Evolutionary conservation across 257 asterid species (phyloP), one percentile per base, ranked within the genome.

Genomic region (Przewalskia tangutica): DNA sequence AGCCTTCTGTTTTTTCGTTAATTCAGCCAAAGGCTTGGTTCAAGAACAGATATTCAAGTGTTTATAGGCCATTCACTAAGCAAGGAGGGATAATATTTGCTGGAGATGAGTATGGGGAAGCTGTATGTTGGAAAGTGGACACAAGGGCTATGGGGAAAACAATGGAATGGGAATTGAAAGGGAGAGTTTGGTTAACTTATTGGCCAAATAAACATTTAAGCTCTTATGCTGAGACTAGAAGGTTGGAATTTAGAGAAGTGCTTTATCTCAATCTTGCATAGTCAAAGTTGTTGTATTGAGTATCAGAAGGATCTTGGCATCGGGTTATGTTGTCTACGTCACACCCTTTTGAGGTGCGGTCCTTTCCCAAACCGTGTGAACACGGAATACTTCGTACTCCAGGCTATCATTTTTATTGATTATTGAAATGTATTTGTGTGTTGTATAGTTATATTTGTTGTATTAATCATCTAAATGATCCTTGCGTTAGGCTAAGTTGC

Each of bases 91-190:
- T 95, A 38, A 85, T 95, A 0, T 95, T 95, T 44, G 98, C 98
- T 0, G 93, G 97, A 0, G 98, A 95, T 68, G 97, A 93, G 86
- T 95, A 95, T 58, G 98, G 98, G 44, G 97, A 92, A 82, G 83
- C 89, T 3, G 95, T 92, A 85, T 88, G 91, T 34, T 95, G 98
- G 98, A 93, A 90, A 83, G 88, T 95, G 85, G 98, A 92, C 10
- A 90, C 64, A 50, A 66, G 81, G 2, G 88, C 89, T 27, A 1
- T 84, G 87, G 98, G 97, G 77, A 86, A 84, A 86, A 42, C 68
- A 23, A 87, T 91, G 98, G 98, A 95, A 78, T 95, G 94, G 94
- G 97, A 95, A 91, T 84, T 93, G 40, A 92, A 83, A 83, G 98
- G 98, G 0, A 91, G 89, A 89, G 88, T 95, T 87, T 95, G 97